A percentile compares a stretch with the other conserved stretches of the same genome.
Evolutionary conservation across 148 eudicot species (phyloP).

Genomic region (Nepenthes mirabilis): DNA sequence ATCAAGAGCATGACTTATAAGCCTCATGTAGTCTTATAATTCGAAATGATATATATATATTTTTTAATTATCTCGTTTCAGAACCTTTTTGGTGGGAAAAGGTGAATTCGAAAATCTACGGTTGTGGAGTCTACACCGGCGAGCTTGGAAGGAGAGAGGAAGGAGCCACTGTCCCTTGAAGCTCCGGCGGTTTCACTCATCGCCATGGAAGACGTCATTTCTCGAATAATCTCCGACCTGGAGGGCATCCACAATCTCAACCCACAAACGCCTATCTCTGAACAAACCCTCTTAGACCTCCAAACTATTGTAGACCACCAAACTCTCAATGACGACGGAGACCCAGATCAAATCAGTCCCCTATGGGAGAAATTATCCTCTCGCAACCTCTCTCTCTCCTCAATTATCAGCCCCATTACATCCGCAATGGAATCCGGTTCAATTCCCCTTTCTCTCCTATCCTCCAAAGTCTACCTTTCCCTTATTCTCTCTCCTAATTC

Average conservation of each 20-base stretch:
- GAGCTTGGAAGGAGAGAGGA: too few species aligned
- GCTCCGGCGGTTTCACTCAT: not conserved
- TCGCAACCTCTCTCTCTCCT: constrained; percentile 26
- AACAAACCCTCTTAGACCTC: constrained; percentile 36
- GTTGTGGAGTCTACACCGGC: too few species aligned
- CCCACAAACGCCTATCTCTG: constrained; percentile 28
- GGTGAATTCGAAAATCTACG: too few species aligned
- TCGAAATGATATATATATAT: too few species aligned
- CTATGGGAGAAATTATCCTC: constrained; percentile 40
- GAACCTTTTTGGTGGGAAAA: too few species aligned
- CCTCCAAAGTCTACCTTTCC: constrained; percentile 50
- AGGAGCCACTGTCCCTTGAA: too few species aligned
- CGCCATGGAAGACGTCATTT: constrained; percentile 34
- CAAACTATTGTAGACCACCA: constrained; percentile 40
- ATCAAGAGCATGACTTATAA: too few species aligned
- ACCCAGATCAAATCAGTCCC: constrained; percentile 17
- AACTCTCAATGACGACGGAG: constrained; percentile 10
- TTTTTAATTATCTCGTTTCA: too few species aligned
- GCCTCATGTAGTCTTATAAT: too few species aligned
- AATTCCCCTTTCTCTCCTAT: constrained; percentile 32
- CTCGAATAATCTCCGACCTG: constrained; percentile 28
- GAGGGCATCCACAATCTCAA: constrained; percentile 21
- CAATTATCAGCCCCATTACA: constrained; percentile 37
- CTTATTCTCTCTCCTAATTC: constrained; percentile 55
- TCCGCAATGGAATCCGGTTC: constrained; percentile 53